Percentiles rank a stretch among this genome's conserved stretches.
Conservation (phyloP, 1,284 basidiomycete genomes). For the Hypsizygus ulmarius region DNA sequence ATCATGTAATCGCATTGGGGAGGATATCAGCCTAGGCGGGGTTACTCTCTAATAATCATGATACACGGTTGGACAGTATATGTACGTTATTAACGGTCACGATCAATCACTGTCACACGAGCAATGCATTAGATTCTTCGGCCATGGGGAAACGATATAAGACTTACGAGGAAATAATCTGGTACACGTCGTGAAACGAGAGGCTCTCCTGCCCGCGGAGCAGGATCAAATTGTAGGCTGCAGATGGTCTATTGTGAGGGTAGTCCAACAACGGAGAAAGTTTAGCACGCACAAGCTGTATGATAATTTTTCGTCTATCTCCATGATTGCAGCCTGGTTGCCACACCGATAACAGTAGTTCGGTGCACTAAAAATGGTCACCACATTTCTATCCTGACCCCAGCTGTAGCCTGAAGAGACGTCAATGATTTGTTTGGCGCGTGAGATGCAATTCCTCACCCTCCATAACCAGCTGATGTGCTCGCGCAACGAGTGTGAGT, state of each 20-base stretch:
- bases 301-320: conserved; percentile 98
- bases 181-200: conserved; percentile 97
- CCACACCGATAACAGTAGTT: conserved; percentile 99
- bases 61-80: conserved; percentile 23
- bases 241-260: conserved; percentile 4
- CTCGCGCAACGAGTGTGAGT: conserved; percentile 91
- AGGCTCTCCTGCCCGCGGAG: conserved; percentile 96
- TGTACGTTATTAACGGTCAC: conserved; percentile 24
- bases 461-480: conserved; percentile 99
- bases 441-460: conserved; percentile 47
- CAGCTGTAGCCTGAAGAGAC: conserved; percentile 75
- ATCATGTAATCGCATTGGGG: conserved; percentile 1
- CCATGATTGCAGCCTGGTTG: conserved; percentile 99
- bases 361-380: conserved; percentile 98
- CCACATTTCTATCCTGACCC: conserved; percentile 99
- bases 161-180: conserved; percentile 88
- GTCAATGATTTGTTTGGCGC: neutral
- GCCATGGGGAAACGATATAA: neutral
- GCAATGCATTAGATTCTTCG: neutral
- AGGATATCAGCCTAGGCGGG: conserved; percentile 11
- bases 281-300: conserved; percentile 77
- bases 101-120: conserved; percentile 22
- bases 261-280: conserved; percentile 3
- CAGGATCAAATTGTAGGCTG: conserved; percentile 99
- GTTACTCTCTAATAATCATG: conserved; percentile 24